Evolutionary conservation across 78 protist species (phyloP), one percentile per base, ranked within the genome.

Genomic region (Goniomonas avonlea): DNA sequence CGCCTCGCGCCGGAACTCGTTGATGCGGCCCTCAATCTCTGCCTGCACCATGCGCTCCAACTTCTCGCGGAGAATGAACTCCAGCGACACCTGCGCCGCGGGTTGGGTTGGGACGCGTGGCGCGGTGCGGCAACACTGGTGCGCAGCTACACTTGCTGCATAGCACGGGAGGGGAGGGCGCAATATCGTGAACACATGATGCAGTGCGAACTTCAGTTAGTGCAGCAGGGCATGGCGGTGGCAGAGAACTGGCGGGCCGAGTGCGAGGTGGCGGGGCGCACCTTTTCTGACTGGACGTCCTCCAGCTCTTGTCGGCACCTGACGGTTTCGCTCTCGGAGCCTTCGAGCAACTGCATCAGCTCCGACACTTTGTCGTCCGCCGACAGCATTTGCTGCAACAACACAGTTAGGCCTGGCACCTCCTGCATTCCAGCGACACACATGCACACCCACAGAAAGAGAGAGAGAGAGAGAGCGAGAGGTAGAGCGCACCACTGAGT

Each of bases 281-380:
- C n/a, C 50, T 43, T 43, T 11, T 43, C 50, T 8, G 50, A 8
- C 50, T 43, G 50, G 27, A 11, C 40, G 35, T 73, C 29, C 47
- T 76, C 66, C 27, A n/a, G 60, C 55, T 60, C 41, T 35, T 3
- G 47, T 41, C 53, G 45, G 27, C 13, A 2, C 53, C 1, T 4
- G 63, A 1, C 39, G 11, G 3, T 50, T 40, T 48, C 79, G 18
- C 4, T 1, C 21, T 2, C 53, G 18, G 34, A 63, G 39, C 0
- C 27, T 9, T 45, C 27, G 39, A 38, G 50, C 13, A 41, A 63
- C 39, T 5, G 3, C 31, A 5, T 74, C 32, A 75, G 80, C 35
- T 75, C 80, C 13, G 0, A 20, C 9, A 75, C 37, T 55, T 75
- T 75, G 11, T 75, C 68, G 38, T 75, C 80, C 11, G 80, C n/a